Base-by-base conservation (phyloP, 257 asterid species). In the Nicotiana noctiflora region DNA sequence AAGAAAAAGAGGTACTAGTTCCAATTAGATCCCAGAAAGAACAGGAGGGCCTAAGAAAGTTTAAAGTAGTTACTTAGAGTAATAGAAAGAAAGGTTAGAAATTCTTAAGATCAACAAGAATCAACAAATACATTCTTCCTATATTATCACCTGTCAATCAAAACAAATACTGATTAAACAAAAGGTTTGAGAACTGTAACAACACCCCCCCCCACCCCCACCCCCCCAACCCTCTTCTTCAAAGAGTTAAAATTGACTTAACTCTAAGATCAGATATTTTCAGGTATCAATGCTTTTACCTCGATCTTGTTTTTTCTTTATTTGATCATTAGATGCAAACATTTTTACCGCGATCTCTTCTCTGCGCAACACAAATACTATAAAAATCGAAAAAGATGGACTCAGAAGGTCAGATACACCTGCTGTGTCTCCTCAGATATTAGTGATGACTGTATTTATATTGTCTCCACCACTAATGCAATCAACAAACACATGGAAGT, bases 311-410 rank as follows among this genome's bases (percentile, higher is more conserved):
- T 63, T 67, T 34, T 65, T 31, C 14, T 65, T 17, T 17, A 15
- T 29, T 65, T n/a, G 18, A 29, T 57, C 10, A 3, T 17, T 1
- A 40, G 44, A 77, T 32, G 79, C 10, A 29, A 9, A n/a, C 27
- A 40, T 40, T 23, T 29, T 82, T 75, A 76, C 86, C 83, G 61
- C 11, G 57, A 82, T 25, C 70, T 15, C 32, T 46, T 14, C 29
- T 14, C 13, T 46, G 81, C 53, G 51, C 19, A 29, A 40, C 53
- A 61, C 57, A 46, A 59, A 79, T 75, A 29, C 61, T 59, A 15
- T 65, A 51, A 60, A 57, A 79, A 85, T 4, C 32, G 53, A 65
- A 14, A 79, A 82, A 75, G 79, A n/a, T 25, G 55, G 13, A 63
- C 51, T 51, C 18, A 80, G 29, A 10, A 27, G 76, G 18, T 9